Evolutionary conservation across 2,329 filamentous ascomycete genomes (phyloP).

Genomic region (Teratosphaeria epicoccoides): DNA sequence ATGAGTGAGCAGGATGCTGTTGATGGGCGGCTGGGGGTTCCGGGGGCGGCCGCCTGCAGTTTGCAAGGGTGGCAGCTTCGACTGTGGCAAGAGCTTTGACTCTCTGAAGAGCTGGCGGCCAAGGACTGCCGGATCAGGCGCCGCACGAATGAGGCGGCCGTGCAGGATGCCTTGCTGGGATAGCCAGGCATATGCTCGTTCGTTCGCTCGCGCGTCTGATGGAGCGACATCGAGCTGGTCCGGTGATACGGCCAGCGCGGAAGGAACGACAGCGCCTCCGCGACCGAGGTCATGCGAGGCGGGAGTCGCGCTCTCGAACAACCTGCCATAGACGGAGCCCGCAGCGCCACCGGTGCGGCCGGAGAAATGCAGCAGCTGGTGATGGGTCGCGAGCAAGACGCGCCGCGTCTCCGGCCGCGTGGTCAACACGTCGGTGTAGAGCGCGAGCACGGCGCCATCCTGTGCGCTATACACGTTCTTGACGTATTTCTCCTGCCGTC

Average conservation of each 20-base stretch:
- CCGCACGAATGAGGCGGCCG: slow-evolving; percentile 55
- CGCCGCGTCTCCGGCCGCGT: slow-evolving; percentile 62
- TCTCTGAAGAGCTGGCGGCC: slow-evolving; percentile 67
- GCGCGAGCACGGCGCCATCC: slow-evolving; percentile 71
- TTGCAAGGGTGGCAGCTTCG: slow-evolving; percentile 61
- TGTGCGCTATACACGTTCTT: slow-evolving; percentile 72
- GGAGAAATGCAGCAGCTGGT: slow-evolving; percentile 66
- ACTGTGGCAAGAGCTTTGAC: slow-evolving; percentile 64
- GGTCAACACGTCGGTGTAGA: slow-evolving; percentile 69
- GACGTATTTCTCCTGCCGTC: slow-evolving; percentile 85
- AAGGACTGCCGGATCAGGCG: slow-evolving; percentile 52
- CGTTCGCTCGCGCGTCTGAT: slow-evolving; percentile 26
- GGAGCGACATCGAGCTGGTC: slow-evolving; percentile 47
- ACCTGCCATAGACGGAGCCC: slow-evolving; percentile 70
- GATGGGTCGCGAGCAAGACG: slow-evolving; percentile 70
- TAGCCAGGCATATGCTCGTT: slow-evolving; percentile 82
- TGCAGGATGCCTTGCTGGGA: slow-evolving; percentile 78
- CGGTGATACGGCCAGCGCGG: slow-evolving; percentile 64
- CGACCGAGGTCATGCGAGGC: slow-evolving; percentile 61
- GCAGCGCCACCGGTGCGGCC: slow-evolving; percentile 69
- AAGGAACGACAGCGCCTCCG: slow-evolving; percentile 46
- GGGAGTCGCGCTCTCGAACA: slow-evolving; percentile 82
- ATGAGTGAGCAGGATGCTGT: slow-evolving; percentile 75
- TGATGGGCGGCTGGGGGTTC: slow-evolving; percentile 59
- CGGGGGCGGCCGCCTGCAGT: slow-evolving; percentile 54